phyloP scores from a whole-genome alignment of 2,329 filamentous ascomycete genomes.

The Alternaria arborescens region DNA sequence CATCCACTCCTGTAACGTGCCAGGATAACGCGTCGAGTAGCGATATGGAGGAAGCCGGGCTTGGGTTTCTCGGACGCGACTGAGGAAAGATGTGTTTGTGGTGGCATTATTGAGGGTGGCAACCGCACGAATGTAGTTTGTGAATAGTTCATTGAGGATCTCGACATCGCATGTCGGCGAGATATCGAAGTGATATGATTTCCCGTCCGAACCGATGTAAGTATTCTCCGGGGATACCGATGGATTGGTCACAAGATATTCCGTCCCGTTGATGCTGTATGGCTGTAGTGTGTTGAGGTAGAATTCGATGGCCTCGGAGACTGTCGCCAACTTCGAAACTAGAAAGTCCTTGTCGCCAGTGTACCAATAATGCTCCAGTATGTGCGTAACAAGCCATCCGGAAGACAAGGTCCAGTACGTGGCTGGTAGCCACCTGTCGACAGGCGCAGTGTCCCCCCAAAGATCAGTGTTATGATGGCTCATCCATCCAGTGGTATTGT shows the following conservation, averaged over 20 bases:
- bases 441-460: constrained; percentile 35
- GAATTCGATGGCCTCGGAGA: constrained; percentile 6
- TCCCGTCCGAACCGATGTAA: constrained; percentile 41
- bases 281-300: constrained; percentile 9
- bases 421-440: constrained; percentile 34
- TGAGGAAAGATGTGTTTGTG: not conserved
- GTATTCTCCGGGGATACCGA: constrained; percentile 53
- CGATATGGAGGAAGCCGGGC: constrained; percentile 20
- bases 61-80: constrained; percentile 12
- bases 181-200: not conserved
- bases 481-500: constrained; percentile 35
- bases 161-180: constrained; percentile 56
- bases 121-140: constrained; percentile 34
- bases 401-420: constrained; percentile 40
- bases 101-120: not conserved
- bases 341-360: constrained; percentile 29
- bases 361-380: constrained; percentile 36
- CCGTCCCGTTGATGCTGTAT: constrained; percentile 6
- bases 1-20: constrained; percentile 40
- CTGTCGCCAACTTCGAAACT: constrained; percentile 9
- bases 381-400: constrained; percentile 38
- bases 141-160: constrained; percentile 54
- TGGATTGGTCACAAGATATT: constrained; percentile 46
- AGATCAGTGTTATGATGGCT: constrained; percentile 41
- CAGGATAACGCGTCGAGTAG: constrained; percentile 36